Conservation (phyloP, 2,329 filamentous ascomycete species). For the Arthrobotrys conoides region DNA sequence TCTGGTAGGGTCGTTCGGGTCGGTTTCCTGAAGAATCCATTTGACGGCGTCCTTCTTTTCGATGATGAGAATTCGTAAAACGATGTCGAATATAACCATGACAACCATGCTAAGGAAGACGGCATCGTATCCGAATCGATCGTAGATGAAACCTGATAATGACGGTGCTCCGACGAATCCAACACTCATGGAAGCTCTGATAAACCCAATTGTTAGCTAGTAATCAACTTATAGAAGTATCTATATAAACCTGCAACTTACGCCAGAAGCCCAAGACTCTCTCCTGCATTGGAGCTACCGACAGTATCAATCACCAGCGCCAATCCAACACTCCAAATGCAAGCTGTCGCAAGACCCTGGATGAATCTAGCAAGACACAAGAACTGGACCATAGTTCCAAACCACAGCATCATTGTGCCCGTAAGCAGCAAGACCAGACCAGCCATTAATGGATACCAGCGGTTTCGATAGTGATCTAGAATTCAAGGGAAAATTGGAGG, state of each 20-base stretch:
- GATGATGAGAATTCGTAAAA: constrained; percentile 57
- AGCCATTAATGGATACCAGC: constrained; percentile 54
- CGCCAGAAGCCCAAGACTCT: constrained; percentile 55
- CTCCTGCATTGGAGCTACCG: constrained; percentile 57
- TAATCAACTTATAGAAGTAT: neutral
- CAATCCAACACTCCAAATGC: constrained; percentile 58
- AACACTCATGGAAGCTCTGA: constrained; percentile 56
- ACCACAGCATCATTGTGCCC: constrained; percentile 58
- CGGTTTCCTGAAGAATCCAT: constrained; percentile 48
- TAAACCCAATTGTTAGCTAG: constrained; percentile 3
- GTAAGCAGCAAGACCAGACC: constrained; percentile 48
- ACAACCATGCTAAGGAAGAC: constrained; percentile 59
- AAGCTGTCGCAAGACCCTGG: constrained; percentile 58
- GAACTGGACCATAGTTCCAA: constrained; percentile 39
- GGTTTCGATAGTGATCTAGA: constrained; percentile 55
- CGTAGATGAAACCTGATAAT: constrained; percentile 53
- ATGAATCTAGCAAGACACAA: constrained; percentile 55
- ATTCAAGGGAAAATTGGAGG: neutral
- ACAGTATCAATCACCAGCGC: constrained; percentile 60
- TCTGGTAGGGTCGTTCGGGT: constrained; percentile 47
- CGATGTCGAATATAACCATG: constrained; percentile 57
- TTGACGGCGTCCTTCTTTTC: constrained; percentile 59
- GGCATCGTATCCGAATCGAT: constrained; percentile 49
- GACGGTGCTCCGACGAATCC: constrained; percentile 57
- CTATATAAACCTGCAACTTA: constrained; percentile 9